Percentiles rank a stretch among this genome's conserved stretches.
These are phyloP conservation scores for Trematosphaeria pertusa DNA, from an alignment of 2,329 filamentous ascomycete species.

Conservation along the genomic window DNA sequence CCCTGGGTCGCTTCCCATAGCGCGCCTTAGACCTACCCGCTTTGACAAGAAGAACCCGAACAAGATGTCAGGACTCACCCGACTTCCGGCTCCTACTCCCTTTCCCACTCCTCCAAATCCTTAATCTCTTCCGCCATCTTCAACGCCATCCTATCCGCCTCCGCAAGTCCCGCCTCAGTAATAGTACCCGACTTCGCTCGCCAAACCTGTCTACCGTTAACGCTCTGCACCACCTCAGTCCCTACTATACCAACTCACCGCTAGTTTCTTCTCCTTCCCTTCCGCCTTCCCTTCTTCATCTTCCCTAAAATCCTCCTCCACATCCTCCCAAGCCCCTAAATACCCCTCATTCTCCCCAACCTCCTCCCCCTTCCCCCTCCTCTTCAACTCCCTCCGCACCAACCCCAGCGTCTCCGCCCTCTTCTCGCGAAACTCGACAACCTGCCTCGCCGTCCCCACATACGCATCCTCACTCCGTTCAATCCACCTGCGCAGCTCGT, in stretches of 20 bases:
- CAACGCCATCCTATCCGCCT: slow-evolving; percentile 1
- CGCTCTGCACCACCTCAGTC: neutral
- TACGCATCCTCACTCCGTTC: slow-evolving; percentile 10
- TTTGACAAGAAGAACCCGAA: no score
- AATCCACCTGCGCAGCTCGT: slow-evolving; percentile 16
- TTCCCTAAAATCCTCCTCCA: neutral
- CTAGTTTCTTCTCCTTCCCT: neutral
- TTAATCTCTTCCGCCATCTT: neutral
- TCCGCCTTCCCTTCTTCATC: neutral
- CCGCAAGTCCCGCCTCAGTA: neutral
- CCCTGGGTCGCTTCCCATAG: no score
- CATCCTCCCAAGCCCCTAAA: slow-evolving; percentile 7
- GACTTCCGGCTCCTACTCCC: no score
- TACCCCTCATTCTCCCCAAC: slow-evolving; percentile 13
- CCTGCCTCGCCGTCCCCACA: slow-evolving; percentile 1
- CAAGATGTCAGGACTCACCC: no score
- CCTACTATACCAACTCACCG: neutral
- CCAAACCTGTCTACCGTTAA: neutral
- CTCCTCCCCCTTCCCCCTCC: slow-evolving; percentile 2
- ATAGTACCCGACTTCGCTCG: neutral
- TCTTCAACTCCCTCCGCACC: slow-evolving; percentile 11
- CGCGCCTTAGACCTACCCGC: no score
- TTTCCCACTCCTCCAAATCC: neutral
- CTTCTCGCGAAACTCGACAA: slow-evolving; percentile 8
- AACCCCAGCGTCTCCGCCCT: slow-evolving; percentile 14